Base-by-base conservation (phyloP, 306 rosid species). In the Cicer yamashitae region DNA sequence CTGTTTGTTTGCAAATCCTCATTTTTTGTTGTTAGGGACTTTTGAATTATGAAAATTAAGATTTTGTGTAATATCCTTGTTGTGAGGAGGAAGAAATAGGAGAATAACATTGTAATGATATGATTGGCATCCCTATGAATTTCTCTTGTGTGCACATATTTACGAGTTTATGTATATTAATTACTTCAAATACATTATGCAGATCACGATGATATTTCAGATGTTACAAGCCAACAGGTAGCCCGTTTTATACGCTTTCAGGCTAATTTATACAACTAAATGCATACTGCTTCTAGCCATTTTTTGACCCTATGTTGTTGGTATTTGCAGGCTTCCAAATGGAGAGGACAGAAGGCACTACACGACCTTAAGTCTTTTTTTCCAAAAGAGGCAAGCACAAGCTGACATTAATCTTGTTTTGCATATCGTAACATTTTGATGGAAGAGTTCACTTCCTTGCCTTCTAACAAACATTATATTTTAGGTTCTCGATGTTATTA, bases 401-500 rank as follows among this genome's bases (percentile, higher is more conserved):
- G 57, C 77, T 64, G 75, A 37, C 72, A 44, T 70, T 72, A 61
- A 41, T 52, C 47, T 52, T 46, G 47, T 15, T 60, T 18, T 25
- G 69, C 58, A 57, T 82, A 54, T 74, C 37, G 0, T 84, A 68
- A 22, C 13, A 71, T 52, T 81, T 63, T 77, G 15, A 0, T 46
- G n/a, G 22, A 25, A 63, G 76, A 20, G 47, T 75, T 82, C 67
- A 38, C 57, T 78, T 70, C 58, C 37, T 70, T 62, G 64, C 14
- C 70, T 46, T 52, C 81, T 88, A 67, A 70, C 58, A 8, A 48
- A 65, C 46, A 41, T 65, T 75, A 64, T 76, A 59, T 83, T 61
- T 75, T 83, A 96, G 99, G 93, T 88, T 60, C 85, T 96, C 61
- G 96, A 92, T 77, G 87, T 90, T 75, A 89, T 96, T 71, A 72